These are phyloP conservation scores for Alternaria incomplexa DNA, from an alignment of 2,329 filamentous ascomycete genomes.

Conservation along the genomic window DNA sequence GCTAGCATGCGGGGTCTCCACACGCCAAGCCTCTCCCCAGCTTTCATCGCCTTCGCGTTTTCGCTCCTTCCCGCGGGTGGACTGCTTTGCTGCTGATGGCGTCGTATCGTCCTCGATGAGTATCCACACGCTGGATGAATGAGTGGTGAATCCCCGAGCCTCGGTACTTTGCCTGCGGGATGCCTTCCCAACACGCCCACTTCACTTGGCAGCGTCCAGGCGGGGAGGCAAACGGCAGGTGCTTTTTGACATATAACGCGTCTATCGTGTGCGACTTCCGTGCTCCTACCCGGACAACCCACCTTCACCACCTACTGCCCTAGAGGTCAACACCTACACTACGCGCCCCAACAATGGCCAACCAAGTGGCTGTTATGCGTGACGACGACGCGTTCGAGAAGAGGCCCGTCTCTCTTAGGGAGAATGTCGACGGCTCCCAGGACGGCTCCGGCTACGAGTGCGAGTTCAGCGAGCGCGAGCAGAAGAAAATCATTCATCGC, in stretches of 20 bases:
- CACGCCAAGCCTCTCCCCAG: constrained; percentile 34
- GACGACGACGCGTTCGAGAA: constrained; percentile 34
- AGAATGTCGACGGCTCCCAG: constrained; percentile 33
- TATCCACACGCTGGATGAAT: constrained; percentile 5
- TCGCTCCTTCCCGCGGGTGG: constrained; percentile 10
- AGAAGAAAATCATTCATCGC: constrained; percentile 70
- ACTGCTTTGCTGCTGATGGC: neutral
- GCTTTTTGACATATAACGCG: constrained; percentile 5
- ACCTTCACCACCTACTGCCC: constrained; percentile 5
- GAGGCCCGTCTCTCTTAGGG: constrained; percentile 21
- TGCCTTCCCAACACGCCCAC: neutral
- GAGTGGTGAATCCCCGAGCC: constrained; percentile 19
- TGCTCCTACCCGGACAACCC: neutral
- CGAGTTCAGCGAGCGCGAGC: constrained; percentile 65
- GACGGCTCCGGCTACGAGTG: constrained; percentile 33
- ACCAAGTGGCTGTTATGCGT: constrained; percentile 22
- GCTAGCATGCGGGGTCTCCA: constrained; percentile 37
- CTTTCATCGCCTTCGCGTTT: constrained; percentile 18
- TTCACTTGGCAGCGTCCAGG: constrained; percentile 12
- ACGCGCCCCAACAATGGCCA: constrained; percentile 3
- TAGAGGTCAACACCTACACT: neutral
- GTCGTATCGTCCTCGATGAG: neutral
- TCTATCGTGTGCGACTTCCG: constrained; percentile 3
- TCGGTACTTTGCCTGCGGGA: constrained; percentile 29
- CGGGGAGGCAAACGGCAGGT: neutral